These are phyloP conservation scores for Annulohypoxylon moriforme DNA, from an alignment of 495 filamentous ascomycete species.

Conservation along the genomic window DNA sequence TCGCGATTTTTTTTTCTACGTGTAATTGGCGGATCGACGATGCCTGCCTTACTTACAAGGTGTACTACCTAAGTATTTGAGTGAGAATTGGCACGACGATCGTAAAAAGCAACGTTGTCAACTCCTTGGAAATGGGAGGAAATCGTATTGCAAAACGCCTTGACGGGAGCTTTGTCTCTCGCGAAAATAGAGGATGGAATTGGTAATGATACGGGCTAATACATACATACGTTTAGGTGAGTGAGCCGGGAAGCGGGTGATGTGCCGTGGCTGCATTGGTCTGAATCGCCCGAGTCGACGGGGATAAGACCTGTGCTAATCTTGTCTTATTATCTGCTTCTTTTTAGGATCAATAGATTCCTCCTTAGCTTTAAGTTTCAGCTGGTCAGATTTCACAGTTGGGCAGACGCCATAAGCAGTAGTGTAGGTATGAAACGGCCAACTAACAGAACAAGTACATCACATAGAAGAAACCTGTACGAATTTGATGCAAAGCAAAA, in stretches of 20 bases:
- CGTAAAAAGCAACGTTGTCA: not conserved
- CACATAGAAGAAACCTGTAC: no score
- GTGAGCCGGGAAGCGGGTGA: conserved; percentile 17
- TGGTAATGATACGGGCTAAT: not conserved
- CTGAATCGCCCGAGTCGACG: not conserved
- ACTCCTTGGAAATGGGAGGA: not conserved
- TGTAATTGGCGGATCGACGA: not conserved
- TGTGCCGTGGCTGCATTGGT: conserved; percentile 41
- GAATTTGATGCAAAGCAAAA: not conserved
- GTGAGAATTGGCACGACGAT: no score
- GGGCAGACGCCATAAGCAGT: conserved; percentile 22
- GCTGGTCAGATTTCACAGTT: not conserved
- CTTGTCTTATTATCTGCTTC: conserved; percentile 15
- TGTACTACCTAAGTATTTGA: no score
- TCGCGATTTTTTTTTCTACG: not conserved
- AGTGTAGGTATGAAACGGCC: conserved; percentile 24
- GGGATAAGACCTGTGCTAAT: not conserved
- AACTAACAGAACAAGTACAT: not conserved
- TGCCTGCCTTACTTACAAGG: no score
- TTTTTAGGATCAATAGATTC: conserved; percentile 8
- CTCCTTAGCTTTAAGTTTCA: not conserved
- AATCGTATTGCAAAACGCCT: not conserved
- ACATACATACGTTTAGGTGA: not conserved
- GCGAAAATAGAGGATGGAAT: conserved; percentile 10
- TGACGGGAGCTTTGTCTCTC: conserved; percentile 15